These are phyloP conservation scores for Phaffia australis DNA, from an alignment of 768 basidiomycete genomes.

Conservation along the genomic window DNA sequence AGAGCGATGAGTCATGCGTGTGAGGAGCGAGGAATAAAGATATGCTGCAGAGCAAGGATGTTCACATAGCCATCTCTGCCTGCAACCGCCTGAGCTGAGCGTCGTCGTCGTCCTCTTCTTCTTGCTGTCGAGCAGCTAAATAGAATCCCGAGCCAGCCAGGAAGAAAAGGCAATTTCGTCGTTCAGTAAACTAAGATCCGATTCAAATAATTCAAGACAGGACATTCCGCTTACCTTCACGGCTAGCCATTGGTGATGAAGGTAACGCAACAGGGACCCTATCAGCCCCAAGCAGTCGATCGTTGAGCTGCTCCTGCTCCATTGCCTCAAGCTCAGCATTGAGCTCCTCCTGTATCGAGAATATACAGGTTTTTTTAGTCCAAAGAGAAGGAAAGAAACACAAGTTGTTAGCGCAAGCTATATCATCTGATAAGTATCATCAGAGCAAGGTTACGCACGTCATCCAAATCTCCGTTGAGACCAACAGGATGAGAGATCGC, in stretches of 20 bases:
- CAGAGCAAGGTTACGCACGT: slow-evolving; percentile 45
- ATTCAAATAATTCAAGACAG: slow-evolving; percentile 6
- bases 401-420: background rate
- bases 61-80: slow-evolving; percentile 69
- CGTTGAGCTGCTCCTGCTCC: slow-evolving; percentile 79
- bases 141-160: background rate
- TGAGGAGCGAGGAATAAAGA: background rate
- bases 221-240: slow-evolving; percentile 2
- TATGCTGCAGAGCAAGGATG: background rate
- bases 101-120: slow-evolving; percentile 69
- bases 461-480: slow-evolving; percentile 53
- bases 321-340: slow-evolving; percentile 69
- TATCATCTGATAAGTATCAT: background rate
- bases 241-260: slow-evolving; percentile 3
- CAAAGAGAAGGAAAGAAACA: background rate
- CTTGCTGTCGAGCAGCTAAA: slow-evolving; percentile 38
- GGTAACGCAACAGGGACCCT: slow-evolving; percentile 80
- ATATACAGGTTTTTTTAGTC: background rate
- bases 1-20: too few relatives aligned
- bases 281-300: slow-evolving; percentile 72
- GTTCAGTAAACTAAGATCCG: background rate
- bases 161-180: background rate
- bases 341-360: slow-evolving; percentile 56
- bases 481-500: slow-evolving; percentile 65
- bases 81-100: slow-evolving; percentile 78